Evolutionary conservation across 441 rosid genomes (phyloP), one percentile per base, ranked within the genome.

Genomic region (Brassica hybrid): DNA sequence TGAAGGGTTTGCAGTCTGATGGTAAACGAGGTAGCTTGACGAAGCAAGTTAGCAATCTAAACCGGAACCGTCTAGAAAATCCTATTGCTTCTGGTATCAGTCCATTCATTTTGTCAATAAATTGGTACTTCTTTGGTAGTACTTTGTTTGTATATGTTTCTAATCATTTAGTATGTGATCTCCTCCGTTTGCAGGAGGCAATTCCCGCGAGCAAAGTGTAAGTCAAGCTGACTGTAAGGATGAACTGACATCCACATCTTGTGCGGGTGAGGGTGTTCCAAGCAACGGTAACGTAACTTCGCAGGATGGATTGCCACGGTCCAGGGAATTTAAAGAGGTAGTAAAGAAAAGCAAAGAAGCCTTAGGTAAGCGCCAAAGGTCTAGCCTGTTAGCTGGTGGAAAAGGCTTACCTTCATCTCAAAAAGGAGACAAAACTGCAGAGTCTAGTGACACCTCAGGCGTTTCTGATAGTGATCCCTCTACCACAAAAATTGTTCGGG

Each of bases 381-480:
- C 87, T 73, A 68, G 80, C 76, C 68, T 75, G 65, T 67, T 80
- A 32, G 65, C 81, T 65, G 82, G 85, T 48, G 81, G 79, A 69
- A 90, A 87, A 83, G 84, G 76, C 73, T 59, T 81, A 65, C 66
- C 60, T 36, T 85, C 59, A 34, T 85, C 89, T 81, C 81, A 82
- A 73, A 88, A 84, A 67, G 71, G 61, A 71, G 88, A 94, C 61
- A 96, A 89, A 81, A 79, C 83, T 76, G 80, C 86, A 62, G 97
- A 93, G 64, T 72, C 74, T 69, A 88, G 88, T 82, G 80, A 67
- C 62, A 80, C 80, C 81, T 74, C 84, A n/a, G 81, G 73, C 73
- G 83, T 81, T 78, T 82, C 89, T 84, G 88, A 76, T 59, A 67
- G 69, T 61, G 92, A 94, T 81, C 17, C 66, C 38, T 75, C 91